phyloP scores from a whole-genome alignment of 2,329 filamentous ascomycete genomes.

The Trichophyton simii region DNA sequence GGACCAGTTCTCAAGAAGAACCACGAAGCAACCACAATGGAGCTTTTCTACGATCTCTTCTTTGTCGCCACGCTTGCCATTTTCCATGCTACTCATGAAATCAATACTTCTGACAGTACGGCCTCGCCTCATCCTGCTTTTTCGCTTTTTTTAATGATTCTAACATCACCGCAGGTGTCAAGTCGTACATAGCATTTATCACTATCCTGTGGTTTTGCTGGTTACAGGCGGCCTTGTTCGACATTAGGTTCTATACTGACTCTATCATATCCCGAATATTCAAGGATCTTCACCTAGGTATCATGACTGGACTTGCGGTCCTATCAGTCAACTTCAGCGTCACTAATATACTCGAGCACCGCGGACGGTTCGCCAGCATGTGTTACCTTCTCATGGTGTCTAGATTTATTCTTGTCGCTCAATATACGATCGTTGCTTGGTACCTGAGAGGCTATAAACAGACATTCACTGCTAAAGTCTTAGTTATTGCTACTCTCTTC shows the following conservation, averaged over 20 bases:
- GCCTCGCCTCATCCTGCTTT: not conserved
- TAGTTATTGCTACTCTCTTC: not conserved
- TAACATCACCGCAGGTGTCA: conserved; percentile 21
- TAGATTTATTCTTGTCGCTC: conserved; percentile 39
- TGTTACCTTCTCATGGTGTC: conserved; percentile 39
- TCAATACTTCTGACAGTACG: conserved; percentile 32
- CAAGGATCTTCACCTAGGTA: conserved; percentile 49
- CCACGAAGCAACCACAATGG: conserved; percentile 27
- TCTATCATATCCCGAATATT: conserved; percentile 50
- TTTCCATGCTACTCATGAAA: conserved; percentile 45
- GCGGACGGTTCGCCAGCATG: conserved; percentile 26
- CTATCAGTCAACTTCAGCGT: conserved; percentile 36
- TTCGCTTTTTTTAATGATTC: not conserved
- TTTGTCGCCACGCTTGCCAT: conserved; percentile 54
- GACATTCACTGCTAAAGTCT: conserved; percentile 15
- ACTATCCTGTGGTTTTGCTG: conserved; percentile 56
- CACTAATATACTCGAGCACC: not conserved
- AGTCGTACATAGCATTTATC: conserved; percentile 42
- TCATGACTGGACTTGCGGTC: conserved; percentile 54
- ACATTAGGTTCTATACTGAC: conserved; percentile 53
- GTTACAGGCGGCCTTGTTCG: conserved; percentile 51
- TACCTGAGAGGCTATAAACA: conserved; percentile 19
- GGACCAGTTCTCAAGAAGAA: not conserved
- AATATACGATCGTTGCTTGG: conserved; percentile 36
- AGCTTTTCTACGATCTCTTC: conserved; percentile 49